Evolutionary conservation across 2,329 filamentous ascomycete species (phyloP).

Genomic region (Alternaria sp.): DNA sequence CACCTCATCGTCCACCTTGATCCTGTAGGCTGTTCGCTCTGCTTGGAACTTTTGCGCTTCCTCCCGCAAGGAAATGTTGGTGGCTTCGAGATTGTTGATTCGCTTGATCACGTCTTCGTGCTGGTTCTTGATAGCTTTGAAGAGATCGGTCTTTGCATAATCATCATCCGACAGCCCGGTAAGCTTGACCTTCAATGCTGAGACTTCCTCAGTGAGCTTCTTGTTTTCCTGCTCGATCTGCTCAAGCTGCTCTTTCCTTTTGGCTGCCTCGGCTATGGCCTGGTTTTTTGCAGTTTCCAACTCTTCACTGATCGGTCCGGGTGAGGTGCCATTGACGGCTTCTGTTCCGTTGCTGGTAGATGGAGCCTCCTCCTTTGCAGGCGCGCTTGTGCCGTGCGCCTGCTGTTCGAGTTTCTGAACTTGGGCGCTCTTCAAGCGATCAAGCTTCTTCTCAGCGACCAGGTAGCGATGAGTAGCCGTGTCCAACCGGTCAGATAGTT

Average conservation of each 20-base stretch:
- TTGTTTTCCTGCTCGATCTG: conserved; percentile 78
- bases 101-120: conserved; percentile 92
- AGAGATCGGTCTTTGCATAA: conserved; percentile 88
- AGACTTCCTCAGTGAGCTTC: conserved; percentile 78
- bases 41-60: conserved; percentile 84
- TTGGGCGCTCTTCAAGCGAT: conserved; percentile 84
- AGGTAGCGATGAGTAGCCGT: conserved; percentile 89
- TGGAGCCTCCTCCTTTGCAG: conserved; percentile 46
- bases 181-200: conserved; percentile 70
- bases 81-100: conserved; percentile 88
- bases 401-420: conserved; percentile 93
- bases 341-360: conserved; percentile 58
- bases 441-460: conserved; percentile 92
- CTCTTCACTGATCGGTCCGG: conserved; percentile 66
- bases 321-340: conserved; percentile 64
- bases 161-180: conserved; percentile 87
- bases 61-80: conserved; percentile 82
- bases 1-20: conserved; percentile 80
- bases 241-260: conserved; percentile 88
- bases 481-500: conserved; percentile 84
- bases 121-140: conserved; percentile 87
- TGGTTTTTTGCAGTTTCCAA: conserved; percentile 79
- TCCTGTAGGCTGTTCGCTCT: conserved; percentile 82
- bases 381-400: conserved; percentile 54
- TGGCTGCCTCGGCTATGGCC: conserved; percentile 74